Percentiles rank a stretch among this genome's conserved stretches.
Conservation (phyloP, 1,284 basidiomycete species). For the Meira nashicola region DNA sequence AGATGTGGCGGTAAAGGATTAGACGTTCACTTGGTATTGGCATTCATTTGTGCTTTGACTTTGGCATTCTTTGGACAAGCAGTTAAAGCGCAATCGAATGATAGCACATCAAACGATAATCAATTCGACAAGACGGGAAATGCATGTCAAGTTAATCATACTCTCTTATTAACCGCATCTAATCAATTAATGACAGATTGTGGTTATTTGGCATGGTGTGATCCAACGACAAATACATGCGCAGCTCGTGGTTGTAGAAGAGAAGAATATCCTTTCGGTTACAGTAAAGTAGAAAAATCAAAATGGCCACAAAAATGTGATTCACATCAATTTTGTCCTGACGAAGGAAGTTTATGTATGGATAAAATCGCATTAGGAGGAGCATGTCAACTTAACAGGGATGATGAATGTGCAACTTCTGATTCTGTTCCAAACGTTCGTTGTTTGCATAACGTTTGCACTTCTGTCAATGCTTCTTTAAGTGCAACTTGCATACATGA, state of each 20-base stretch:
- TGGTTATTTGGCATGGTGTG: conserved; percentile 11
- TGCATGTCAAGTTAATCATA: background rate
- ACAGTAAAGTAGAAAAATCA: conserved; percentile 1
- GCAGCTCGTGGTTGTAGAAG: conserved; percentile 1
- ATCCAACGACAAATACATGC: background rate
- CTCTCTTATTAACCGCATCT: background rate
- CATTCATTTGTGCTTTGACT: no score
- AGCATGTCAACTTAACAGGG: conserved; percentile 1
- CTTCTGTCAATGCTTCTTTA: background rate
- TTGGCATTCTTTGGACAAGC: no score
- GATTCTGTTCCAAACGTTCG: background rate
- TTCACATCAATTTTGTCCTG: conserved; percentile 1
- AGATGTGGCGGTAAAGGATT: no score
- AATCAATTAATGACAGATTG: conserved; percentile 6
- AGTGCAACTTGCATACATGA: background rate
- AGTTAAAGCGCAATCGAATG: no score
- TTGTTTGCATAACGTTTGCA: conserved; percentile 7
- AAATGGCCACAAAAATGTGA: conserved; percentile 1
- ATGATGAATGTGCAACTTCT: conserved; percentile 1
- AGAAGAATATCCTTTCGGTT: conserved; percentile 6
- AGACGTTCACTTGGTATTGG: no score
- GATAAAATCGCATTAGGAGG: background rate
- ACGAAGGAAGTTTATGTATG: conserved; percentile 7
- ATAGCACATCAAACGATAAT: no score
- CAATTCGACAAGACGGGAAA: no score